phyloP scores from a whole-genome alignment of 2,329 filamentous ascomycete species.

The Trichoderma gracile region DNA sequence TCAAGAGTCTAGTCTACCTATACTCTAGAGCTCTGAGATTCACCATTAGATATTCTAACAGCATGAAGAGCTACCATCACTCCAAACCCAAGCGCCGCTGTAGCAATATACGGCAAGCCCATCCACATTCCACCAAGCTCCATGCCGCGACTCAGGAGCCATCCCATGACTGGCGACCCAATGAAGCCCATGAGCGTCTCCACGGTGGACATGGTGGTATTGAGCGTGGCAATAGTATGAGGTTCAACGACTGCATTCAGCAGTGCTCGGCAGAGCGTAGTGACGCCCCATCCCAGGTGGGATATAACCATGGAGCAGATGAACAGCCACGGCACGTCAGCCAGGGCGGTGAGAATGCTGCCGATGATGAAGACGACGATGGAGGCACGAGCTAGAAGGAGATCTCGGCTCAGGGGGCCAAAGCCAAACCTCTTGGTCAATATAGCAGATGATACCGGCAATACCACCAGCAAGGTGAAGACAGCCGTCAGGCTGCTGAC shows the following conservation, averaged over 20 bases:
- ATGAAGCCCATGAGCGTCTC: conserved; percentile 52
- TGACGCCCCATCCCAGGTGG: conserved; percentile 48
- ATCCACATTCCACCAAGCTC: conserved; percentile 49
- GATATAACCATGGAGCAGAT: conserved; percentile 46
- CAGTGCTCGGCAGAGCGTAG: conserved; percentile 48
- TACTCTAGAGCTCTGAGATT: conserved; percentile 23
- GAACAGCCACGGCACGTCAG: conserved; percentile 40
- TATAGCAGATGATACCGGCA: conserved; percentile 40
- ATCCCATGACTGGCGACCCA: conserved; percentile 49
- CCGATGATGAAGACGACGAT: conserved; percentile 38
- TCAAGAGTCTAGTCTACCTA: not conserved
- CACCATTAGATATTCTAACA: conserved; percentile 33
- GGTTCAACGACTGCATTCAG: conserved; percentile 56
- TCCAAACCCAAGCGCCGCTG: conserved; percentile 38
- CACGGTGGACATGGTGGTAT: conserved; percentile 52
- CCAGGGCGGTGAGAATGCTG: conserved; percentile 42
- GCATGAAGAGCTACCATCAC: conserved; percentile 37
- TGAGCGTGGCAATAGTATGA: conserved; percentile 55
- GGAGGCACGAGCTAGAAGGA: conserved; percentile 43
- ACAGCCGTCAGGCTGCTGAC: conserved; percentile 43
- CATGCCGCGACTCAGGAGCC: conserved; percentile 49
- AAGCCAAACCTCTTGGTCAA: conserved; percentile 38
- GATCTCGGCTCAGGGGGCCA: conserved; percentile 42
- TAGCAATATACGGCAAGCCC: conserved; percentile 51
- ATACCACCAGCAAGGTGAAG: conserved; percentile 41